Evolutionary conservation across 208 protist genomes (phyloP).

Genomic region (Acanthamoeba divionensis): DNA sequence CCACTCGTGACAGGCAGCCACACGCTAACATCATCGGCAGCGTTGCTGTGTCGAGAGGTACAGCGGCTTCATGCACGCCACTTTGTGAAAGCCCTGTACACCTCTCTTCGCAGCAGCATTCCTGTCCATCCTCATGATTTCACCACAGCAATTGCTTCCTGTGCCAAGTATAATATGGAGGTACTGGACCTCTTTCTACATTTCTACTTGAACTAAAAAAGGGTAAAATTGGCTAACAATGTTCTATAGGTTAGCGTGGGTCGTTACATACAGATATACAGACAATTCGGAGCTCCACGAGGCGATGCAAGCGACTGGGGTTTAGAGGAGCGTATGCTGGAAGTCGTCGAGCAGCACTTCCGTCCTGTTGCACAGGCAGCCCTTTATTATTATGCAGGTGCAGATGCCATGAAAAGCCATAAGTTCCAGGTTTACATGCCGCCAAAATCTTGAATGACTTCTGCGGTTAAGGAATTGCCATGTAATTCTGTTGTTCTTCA

Average conservation of each 20-base stretch:
- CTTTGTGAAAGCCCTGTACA: conserved; percentile 54
- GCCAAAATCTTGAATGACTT: neutral
- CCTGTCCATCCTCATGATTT: conserved; percentile 48
- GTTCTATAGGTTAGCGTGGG: neutral
- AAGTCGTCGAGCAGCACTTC: too few species aligned
- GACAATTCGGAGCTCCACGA: neutral
- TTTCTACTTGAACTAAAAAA: neutral
- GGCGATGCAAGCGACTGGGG: neutral
- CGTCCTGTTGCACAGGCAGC: too few species aligned
- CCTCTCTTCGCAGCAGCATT: neutral
- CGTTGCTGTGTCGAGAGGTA: neutral
- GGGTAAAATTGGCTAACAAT: neutral
- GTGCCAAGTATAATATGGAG: too few species aligned
- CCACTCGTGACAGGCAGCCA: neutral
- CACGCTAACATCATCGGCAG: conserved; percentile 21
- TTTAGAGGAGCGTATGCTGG: too few species aligned
- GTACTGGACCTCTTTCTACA: neutral
- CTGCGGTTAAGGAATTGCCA: too few species aligned
- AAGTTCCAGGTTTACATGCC: too few species aligned
- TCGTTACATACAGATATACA: neutral
- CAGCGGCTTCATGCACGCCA: conserved; percentile 1
- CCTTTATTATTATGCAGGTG: too few species aligned
- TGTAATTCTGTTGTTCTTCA: too few species aligned
- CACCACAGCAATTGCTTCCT: neutral
- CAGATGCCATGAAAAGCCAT: too few species aligned